A percentile compares a stretch with the other conserved stretches of the same genome.
Conservation (phyloP, 192 early-diverging fungal genomes). For the Umbelopsis isabellina region DNA sequence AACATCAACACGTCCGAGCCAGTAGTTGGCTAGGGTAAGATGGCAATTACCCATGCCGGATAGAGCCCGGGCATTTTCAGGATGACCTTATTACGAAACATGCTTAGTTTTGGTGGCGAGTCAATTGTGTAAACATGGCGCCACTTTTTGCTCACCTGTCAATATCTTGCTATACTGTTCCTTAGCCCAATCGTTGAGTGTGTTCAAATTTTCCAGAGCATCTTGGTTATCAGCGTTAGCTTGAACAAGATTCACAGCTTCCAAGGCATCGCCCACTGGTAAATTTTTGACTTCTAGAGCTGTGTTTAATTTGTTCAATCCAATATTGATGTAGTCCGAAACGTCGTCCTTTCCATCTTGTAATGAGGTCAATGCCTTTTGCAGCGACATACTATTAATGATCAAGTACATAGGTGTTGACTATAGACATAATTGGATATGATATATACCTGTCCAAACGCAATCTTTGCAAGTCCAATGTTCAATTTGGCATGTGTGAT, state of each 20-base stretch:
- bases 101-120: no score
- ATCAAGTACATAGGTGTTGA: no score
- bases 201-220: background rate
- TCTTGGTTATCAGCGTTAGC: constrained; percentile 32
- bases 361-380: no score
- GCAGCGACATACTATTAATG: no score
- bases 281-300: background rate
- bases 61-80: constrained; percentile 20
- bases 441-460: no score
- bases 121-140: no score
- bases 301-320: background rate
- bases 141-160: constrained; percentile 7
- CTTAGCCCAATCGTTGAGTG: constrained; percentile 28
- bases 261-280: background rate
- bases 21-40: constrained; percentile 34
- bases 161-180: constrained; percentile 11
- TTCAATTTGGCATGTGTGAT: background rate
- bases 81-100: background rate
- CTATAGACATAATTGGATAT: no score
- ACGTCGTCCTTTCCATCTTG: background rate
- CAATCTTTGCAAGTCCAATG: constrained; percentile 6
- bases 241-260: constrained; percentile 13
- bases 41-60: constrained; percentile 31
- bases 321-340: background rate
- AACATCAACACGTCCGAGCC: constrained; percentile 27